Base-by-base conservation (phyloP, 768 basidiomycete genomes). In the Epithele typhae region DNA sequence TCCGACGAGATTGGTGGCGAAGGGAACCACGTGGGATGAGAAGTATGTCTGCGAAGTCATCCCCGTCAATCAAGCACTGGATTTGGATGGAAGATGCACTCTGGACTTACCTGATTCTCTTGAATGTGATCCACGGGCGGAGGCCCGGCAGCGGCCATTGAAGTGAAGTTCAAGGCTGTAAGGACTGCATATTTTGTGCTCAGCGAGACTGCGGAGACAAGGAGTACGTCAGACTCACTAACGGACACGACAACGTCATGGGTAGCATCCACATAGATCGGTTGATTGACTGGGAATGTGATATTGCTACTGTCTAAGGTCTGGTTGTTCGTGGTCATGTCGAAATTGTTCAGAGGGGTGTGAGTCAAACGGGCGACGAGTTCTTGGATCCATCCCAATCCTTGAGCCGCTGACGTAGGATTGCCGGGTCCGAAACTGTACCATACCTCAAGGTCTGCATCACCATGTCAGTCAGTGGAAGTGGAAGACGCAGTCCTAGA, bases 1-100 rank as follows among this genome's bases (percentile, higher is more conserved):
- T 25, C 69, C 66, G 22, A 74, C 70, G 30, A 77, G 60, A 55
- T 76, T 72, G n/a, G 73, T 62, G 0, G 71, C 72, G 57, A 78
- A 77, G 2, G 76, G 74, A 6, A 66, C 64, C 51, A 74, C 64
- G 51, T 71, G 66, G 25, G 69, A 71, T 2, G 65, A 59, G 35
- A 70, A 60, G 59, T 70, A 77, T 0, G 70, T 68, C 45, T 63
- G 37, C 3, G n/a, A n/a, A n/a, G n/a, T n/a, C n/a, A n/a, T n/a
- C n/a, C n/a, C n/a, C n/a, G n/a, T n/a, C n/a, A n/a, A 14, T 14
- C 27, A n/a, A 12, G 7, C 35, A 25, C 12, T 17, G 27, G 25
- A 25, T 32, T 7, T 22, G 25, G 14, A 17, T 10, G 5, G 6
- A 22, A 18, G 23, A 3, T 7, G 36, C 3, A 11, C 19, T n/a